Conservation (phyloP, 768 basidiomycete species). For the Butyriboletus loyo region DNA sequence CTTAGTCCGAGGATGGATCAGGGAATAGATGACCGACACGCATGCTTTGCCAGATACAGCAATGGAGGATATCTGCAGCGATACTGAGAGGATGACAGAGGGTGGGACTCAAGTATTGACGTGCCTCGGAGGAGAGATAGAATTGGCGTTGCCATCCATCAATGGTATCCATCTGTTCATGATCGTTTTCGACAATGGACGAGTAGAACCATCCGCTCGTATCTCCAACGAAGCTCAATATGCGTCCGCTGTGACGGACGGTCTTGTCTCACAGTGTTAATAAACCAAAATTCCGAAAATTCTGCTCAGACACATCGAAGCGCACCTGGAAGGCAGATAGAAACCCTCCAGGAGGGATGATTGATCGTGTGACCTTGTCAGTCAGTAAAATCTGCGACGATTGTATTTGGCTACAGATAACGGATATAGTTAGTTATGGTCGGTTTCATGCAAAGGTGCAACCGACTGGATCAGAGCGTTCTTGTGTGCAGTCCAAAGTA, state of each 20-base stretch:
- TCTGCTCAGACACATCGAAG: neutral
- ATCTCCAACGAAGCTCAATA: conserved; percentile 49
- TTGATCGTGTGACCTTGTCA: conserved; percentile 28
- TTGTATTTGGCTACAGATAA: conserved; percentile 36
- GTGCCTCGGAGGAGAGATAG: conserved; percentile 32
- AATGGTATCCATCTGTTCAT: neutral
- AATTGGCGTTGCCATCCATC: conserved; percentile 42
- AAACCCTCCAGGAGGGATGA: conserved; percentile 27
- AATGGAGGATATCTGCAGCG: conserved; percentile 49
- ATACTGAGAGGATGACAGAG: neutral
- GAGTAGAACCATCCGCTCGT: conserved; percentile 50
- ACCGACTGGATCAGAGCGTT: conserved; percentile 29
- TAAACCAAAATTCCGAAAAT: neutral
- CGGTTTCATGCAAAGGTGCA: neutral
- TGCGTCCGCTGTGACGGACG: conserved; percentile 29
- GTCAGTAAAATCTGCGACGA: conserved; percentile 40
- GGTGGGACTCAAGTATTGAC: neutral
- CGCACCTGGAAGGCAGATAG: conserved; percentile 51
- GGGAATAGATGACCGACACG: conserved; percentile 39
- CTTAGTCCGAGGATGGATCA: neutral
- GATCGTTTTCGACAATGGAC: conserved; percentile 16
- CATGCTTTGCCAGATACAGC: conserved; percentile 43
- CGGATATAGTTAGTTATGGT: neutral
- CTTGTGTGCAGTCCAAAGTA: conserved; percentile 16
- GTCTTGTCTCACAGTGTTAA: conserved; percentile 26